Conservation (phyloP, 1,284 basidiomycete species). For the Pisolithus thermaeus region DNA sequence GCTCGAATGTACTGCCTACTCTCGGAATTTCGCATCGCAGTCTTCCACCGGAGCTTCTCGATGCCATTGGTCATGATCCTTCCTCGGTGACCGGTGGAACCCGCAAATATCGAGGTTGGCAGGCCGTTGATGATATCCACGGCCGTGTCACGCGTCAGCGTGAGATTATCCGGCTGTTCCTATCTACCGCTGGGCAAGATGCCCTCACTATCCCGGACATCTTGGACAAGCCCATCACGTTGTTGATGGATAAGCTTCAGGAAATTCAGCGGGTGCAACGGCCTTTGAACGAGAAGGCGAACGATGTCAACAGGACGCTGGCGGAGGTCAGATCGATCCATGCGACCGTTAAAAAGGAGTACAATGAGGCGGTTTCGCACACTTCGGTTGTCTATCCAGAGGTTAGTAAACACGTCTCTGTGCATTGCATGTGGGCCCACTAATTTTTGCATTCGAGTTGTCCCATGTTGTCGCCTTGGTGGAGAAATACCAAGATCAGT, state of each 20-base stretch:
- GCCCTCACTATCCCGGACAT: conserved; percentile 29
- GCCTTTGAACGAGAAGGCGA: conserved; percentile 36
- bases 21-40: conserved; percentile 42
- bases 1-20: conserved; percentile 41
- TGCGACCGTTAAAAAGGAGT: conserved; percentile 51
- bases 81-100: conserved; percentile 61
- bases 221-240: conserved; percentile 48
- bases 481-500: conserved; percentile 69
- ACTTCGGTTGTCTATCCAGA: conserved; percentile 73
- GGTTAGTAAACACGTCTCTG: conserved; percentile 33
- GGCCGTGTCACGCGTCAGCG: conserved; percentile 53
- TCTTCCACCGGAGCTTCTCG: conserved; percentile 59
- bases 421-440: not conserved
- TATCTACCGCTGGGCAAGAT: conserved; percentile 26
- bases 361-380: conserved; percentile 59
- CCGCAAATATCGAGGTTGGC: conserved; percentile 52
- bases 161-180: conserved; percentile 46
- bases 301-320: conserved; percentile 43
- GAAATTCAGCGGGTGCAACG: conserved; percentile 42
- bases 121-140: conserved; percentile 68
- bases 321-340: conserved; percentile 50
- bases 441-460: conserved; percentile 37
- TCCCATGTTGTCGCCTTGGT: conserved; percentile 62
- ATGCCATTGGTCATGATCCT: conserved; percentile 70
- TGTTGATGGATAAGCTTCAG: conserved; percentile 35